A percentile compares a stretch with the other conserved stretches of the same genome.
Conservation (phyloP, 345 rosid genomes). For the Bruguiera gymnorhiza region DNA sequence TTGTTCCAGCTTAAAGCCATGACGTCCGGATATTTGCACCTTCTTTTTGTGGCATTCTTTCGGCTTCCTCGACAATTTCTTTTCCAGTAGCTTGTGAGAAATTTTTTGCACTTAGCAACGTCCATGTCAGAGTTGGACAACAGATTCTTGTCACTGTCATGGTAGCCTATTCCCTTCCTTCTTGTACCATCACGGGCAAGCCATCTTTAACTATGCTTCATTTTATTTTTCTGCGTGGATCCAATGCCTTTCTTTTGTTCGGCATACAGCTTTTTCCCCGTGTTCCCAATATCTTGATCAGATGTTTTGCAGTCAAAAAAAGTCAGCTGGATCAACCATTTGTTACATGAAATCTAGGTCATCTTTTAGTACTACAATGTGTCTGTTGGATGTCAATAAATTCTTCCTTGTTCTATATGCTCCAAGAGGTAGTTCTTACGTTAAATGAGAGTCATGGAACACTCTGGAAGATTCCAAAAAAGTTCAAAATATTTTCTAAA, state of each 20-base stretch:
- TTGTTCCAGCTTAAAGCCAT: constrained; percentile 47
- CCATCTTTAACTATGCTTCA: constrained; percentile 36
- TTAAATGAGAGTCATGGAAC: too few relatives aligned
- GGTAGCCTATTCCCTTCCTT: constrained; percentile 47
- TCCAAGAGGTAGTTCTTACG: not conserved
- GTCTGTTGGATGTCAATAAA: not conserved
- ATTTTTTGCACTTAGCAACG: constrained; percentile 4
- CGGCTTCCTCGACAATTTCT: constrained; percentile 40
- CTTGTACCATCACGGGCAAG: constrained; percentile 55
- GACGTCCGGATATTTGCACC: constrained; percentile 18
- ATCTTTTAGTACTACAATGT: too few relatives aligned
- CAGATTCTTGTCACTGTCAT: constrained; percentile 46
- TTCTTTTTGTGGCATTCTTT: constrained; percentile 51
- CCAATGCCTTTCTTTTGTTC: constrained; percentile 19
- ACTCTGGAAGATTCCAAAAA: too few relatives aligned
- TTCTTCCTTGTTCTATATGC: constrained; percentile 19
- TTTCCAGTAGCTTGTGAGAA: constrained; percentile 48
- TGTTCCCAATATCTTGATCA: constrained; percentile 21
- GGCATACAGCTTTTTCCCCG: constrained; percentile 14
- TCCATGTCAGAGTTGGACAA: not conserved
- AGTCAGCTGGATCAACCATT: not conserved
- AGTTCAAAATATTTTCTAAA: too few relatives aligned
- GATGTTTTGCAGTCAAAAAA: constrained; percentile 20
- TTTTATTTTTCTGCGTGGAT: constrained; percentile 37
- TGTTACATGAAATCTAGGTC: too few relatives aligned